phyloP scores from a whole-genome alignment of 192 early-diverging fungal genomes.

The Coemansia sp. region DNA sequence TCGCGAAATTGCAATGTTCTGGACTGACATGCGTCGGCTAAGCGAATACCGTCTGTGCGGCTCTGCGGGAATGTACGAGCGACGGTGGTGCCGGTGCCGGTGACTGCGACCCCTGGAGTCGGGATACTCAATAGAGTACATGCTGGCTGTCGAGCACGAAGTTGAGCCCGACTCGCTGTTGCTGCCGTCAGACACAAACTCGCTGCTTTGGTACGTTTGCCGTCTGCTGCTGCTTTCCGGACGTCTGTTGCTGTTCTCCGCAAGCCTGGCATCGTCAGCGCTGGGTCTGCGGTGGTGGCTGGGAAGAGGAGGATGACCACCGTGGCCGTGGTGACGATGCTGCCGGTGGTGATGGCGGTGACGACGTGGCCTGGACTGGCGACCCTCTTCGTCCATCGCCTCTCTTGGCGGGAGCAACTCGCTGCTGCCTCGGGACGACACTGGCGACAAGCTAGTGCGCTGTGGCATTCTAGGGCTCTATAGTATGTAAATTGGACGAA shows the following conservation, averaged over 20 bases:
- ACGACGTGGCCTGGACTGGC: constrained; percentile 5
- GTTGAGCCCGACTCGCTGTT: constrained; percentile 48
- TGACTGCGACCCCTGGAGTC: constrained; percentile 19
- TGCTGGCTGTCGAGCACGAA: constrained; percentile 49
- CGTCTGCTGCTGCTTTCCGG: not conserved
- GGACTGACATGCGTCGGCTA: constrained; percentile 28
- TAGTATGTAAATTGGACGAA: not conserved
- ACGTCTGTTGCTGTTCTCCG: not conserved
- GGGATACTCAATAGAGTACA: constrained; percentile 32
- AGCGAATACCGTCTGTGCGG: not conserved
- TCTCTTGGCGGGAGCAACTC: not conserved
- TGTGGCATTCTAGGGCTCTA: constrained; percentile 1
- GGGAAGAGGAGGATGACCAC: constrained; percentile 12
- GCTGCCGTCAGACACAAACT: constrained; percentile 20
- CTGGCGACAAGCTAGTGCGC: constrained; percentile 11
- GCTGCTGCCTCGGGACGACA: constrained; percentile 9
- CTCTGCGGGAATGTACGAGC: constrained; percentile 18
- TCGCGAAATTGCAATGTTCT: constrained; percentile 26
- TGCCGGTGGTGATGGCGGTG: constrained; percentile 19
- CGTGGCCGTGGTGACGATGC: constrained; percentile 17
- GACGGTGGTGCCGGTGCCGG: constrained; percentile 44
- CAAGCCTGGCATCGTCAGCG: not conserved
- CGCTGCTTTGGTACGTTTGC: constrained; percentile 5
- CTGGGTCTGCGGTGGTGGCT: constrained; percentile 14
- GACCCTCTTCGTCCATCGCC: not conserved